phyloP scores from a whole-genome alignment of 2,329 filamentous ascomycete genomes.

The Teratosphaeriaceae sp. region DNA sequence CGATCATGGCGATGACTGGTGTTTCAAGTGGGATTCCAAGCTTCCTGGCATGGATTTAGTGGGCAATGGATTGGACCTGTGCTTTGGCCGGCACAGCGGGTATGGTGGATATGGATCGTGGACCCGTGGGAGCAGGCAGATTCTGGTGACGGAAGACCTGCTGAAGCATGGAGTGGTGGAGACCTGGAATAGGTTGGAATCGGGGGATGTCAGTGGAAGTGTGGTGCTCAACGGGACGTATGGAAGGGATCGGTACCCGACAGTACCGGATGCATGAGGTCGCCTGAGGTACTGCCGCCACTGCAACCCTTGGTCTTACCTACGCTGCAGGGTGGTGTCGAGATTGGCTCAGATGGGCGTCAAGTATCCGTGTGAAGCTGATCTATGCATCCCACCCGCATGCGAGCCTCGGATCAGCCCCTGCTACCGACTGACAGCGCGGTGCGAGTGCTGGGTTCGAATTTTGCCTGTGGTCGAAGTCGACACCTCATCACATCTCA shows the following conservation, averaged over 20 bases:
- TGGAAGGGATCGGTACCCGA: constrained; percentile 22
- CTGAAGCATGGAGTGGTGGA: constrained; percentile 17
- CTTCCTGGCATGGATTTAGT: constrained; percentile 22
- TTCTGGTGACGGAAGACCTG: constrained; percentile 19
- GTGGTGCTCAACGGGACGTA: constrained; percentile 28
- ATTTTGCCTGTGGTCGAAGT: background rate
- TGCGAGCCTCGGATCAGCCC: too few species aligned
- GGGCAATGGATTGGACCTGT: constrained; percentile 27
- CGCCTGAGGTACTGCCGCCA: too few species aligned
- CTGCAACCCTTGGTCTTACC: too few species aligned
- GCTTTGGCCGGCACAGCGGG: constrained; percentile 25
- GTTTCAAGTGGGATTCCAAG: constrained; percentile 24
- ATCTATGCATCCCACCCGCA: too few species aligned
- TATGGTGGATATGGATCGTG: constrained; percentile 30
- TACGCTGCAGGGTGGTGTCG: too few species aligned
- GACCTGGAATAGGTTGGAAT: constrained; percentile 30
- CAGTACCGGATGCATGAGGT: constrained; percentile 14
- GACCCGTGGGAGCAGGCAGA: constrained; percentile 24
- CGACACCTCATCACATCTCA: constrained; percentile 68
- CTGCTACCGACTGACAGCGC: too few species aligned
- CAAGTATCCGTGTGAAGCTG: too few species aligned
- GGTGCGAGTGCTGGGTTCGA: too few species aligned
- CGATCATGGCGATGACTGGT: constrained; percentile 46
- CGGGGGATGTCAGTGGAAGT: constrained; percentile 20
- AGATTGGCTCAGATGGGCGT: too few species aligned